Percentiles rank a stretch among this genome's conserved stretches.
phyloP scores from a whole-genome alignment of 2,329 filamentous ascomycete genomes.

The Paramyrothecium sp. region DNA sequence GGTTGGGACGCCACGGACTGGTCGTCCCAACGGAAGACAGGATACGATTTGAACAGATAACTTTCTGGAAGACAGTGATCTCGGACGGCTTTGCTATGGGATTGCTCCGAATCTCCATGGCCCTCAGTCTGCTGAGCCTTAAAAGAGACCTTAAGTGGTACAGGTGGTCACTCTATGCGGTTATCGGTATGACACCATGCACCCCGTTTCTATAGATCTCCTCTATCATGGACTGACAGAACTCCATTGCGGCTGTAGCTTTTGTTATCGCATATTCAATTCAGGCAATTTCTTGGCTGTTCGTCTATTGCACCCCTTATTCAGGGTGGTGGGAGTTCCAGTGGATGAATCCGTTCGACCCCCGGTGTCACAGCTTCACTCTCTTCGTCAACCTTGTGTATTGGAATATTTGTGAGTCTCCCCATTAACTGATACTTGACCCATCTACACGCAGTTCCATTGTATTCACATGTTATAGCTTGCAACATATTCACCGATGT shows the following conservation, averaged over 20 bases:
- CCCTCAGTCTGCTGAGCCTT: slow-evolving; percentile 15
- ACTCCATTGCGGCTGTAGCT: background rate
- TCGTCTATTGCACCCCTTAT: slow-evolving; percentile 19
- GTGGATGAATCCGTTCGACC: slow-evolving; percentile 19
- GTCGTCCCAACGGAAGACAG: slow-evolving; percentile 9
- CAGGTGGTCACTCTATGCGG: slow-evolving; percentile 13
- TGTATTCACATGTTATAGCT: background rate
- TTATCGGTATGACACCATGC: slow-evolving; percentile 13
- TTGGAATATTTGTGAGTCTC: slow-evolving; percentile 18
- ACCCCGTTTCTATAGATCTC: background rate
- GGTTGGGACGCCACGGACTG: slow-evolving; percentile 15
- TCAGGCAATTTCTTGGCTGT: slow-evolving; percentile 16
- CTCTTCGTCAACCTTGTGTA: slow-evolving; percentile 16
- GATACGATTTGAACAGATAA: slow-evolving; percentile 15
- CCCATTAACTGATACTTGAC: no score
- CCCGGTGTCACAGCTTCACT: slow-evolving; percentile 14
- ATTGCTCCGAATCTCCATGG: slow-evolving; percentile 18
- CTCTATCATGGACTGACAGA: background rate
- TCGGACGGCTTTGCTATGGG: slow-evolving; percentile 18
- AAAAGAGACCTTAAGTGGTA: slow-evolving; percentile 18
- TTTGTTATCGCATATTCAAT: slow-evolving; percentile 17
- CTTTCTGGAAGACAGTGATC: slow-evolving; percentile 18
- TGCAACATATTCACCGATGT: slow-evolving; percentile 2
- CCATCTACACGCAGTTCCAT: background rate
- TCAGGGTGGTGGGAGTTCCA: slow-evolving; percentile 22